Evolutionary conservation across 805 yeast genomes (phyloP).

Genomic region (Yamadazyma phyllophila): DNA sequence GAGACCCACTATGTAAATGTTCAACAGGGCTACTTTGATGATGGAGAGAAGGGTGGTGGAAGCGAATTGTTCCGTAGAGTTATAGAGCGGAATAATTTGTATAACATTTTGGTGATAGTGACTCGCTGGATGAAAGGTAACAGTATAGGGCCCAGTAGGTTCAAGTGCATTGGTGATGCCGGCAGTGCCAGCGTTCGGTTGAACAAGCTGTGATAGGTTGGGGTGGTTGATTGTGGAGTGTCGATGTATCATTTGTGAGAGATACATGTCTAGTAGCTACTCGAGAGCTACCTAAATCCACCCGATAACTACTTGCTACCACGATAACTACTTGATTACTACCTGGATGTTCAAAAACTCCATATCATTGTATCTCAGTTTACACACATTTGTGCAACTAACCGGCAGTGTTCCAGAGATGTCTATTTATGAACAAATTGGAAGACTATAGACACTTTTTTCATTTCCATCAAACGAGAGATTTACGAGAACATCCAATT

Average conservation of each 20-base stretch:
- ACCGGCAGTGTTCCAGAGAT: no score
- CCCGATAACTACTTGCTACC: no score
- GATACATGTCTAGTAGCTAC: no score
- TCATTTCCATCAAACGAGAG: no score
- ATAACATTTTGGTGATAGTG: slow-evolving; percentile 63
- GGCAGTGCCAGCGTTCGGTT: slow-evolving; percentile 3
- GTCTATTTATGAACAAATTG: no score
- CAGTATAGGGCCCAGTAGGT: slow-evolving; percentile 69
- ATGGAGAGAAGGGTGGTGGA: slow-evolving; percentile 80
- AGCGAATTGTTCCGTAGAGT: slow-evolving; percentile 50
- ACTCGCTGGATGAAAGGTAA: slow-evolving; percentile 83
- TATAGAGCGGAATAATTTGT: slow-evolving; percentile 46
- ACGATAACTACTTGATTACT: no score
- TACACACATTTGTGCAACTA: no score
- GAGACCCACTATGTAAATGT: slow-evolving; percentile 20
- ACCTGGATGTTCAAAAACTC: no score
- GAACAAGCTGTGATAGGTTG: not conserved
- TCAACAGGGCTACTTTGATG: slow-evolving; percentile 63
- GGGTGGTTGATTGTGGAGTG: not conserved
- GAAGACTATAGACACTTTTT: no score
- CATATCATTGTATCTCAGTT: not conserved
- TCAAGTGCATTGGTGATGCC: slow-evolving; percentile 50
- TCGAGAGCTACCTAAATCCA: no score
- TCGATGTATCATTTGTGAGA: no score
- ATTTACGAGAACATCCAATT: no score